These are phyloP conservation scores for Sicyos baderoa DNA, from an alignment of 306 rosid species.

Conservation along the genomic window DNA sequence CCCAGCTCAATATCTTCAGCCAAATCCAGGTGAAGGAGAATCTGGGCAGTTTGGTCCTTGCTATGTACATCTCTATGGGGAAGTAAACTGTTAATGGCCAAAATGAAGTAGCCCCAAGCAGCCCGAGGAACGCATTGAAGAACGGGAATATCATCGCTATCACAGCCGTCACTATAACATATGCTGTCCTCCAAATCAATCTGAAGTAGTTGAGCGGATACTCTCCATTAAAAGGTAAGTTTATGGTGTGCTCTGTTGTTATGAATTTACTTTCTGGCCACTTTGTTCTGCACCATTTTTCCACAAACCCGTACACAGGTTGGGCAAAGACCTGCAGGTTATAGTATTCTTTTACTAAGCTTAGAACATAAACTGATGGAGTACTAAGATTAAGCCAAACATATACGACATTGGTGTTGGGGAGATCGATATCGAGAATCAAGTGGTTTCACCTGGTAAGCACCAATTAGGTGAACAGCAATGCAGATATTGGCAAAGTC, in stretches of 20 bases:
- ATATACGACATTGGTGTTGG: too few relatives aligned
- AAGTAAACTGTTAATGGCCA: conserved; percentile 89
- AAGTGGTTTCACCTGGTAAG: conserved; percentile 60
- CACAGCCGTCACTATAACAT: conserved; percentile 57
- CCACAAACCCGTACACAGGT: conserved; percentile 70
- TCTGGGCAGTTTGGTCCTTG: conserved; percentile 50
- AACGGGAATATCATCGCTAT: conserved; percentile 89
- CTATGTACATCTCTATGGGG: conserved; percentile 90
- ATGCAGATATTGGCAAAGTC: conserved; percentile 85
- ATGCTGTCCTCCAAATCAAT: conserved; percentile 68
- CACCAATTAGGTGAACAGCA: conserved; percentile 71
- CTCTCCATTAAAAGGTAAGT: conserved; percentile 42
- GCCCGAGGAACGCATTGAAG: conserved; percentile 82
- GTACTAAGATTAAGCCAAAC: not conserved
- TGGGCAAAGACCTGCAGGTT: conserved; percentile 70
- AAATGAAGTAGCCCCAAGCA: conserved; percentile 81
- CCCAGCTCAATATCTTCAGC: conserved; percentile 79
- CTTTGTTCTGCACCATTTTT: conserved; percentile 30
- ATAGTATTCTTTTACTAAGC: not conserved
- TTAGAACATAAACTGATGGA: not conserved
- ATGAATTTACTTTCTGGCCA: conserved; percentile 68
- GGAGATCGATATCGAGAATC: not conserved
- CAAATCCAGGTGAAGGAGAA: conserved; percentile 79
- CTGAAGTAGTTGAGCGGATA: conserved; percentile 52
- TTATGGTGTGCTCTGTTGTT: conserved; percentile 39